Evolutionary conservation across 306 rosid species (phyloP), one percentile per base, ranked within the genome.

Genomic region (Gastrolobium bilobum): DNA sequence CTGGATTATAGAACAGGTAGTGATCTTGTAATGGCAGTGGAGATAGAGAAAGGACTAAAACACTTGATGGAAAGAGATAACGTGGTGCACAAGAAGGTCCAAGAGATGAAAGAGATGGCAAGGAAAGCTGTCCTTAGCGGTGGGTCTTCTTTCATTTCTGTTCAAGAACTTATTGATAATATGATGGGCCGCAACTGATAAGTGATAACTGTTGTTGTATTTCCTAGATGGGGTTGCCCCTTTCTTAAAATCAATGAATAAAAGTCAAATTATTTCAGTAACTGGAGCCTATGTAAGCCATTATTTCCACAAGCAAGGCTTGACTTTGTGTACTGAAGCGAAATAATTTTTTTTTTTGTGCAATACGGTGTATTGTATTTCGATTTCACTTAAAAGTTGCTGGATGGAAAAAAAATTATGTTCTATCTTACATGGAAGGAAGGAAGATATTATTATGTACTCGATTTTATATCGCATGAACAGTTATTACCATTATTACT

Each of bases 1-100:
- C 6, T 89, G 75, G 87, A 87, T n/a, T 89, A 89, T 68, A 80
- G 62, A 77, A 30, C 0, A 0, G 82, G 80, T 11, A 53, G 66
- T 79, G 89, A 74, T 69, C 52, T 74, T n/a, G 87, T 87, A 6
- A n/a, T 40, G 79, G 89, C 92, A 4, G 88, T 84, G 9, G 88
- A 88, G 84, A 81, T 91, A 31, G 87, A 77, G 71, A 61, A 64
- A 54, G 93, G 87, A 0, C 15, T 84, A 61, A 73, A 70, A 51
- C 47, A 40, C 0, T 64, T 88, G 44, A 79, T 89, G 93, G 84
- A 89, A 0, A 63, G 6, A 37, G 82, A 65, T 4, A 54, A 46
- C 13, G 42, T 61, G 65, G 72, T 79, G 61, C 61, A 78, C 58
- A 84, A 83, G 77, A 91, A 83, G 68, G 89, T 84, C 33, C 72